These are phyloP conservation scores for Hibiscus syriacus DNA, from an alignment of 345 rosid species.

Conservation along the genomic window DNA sequence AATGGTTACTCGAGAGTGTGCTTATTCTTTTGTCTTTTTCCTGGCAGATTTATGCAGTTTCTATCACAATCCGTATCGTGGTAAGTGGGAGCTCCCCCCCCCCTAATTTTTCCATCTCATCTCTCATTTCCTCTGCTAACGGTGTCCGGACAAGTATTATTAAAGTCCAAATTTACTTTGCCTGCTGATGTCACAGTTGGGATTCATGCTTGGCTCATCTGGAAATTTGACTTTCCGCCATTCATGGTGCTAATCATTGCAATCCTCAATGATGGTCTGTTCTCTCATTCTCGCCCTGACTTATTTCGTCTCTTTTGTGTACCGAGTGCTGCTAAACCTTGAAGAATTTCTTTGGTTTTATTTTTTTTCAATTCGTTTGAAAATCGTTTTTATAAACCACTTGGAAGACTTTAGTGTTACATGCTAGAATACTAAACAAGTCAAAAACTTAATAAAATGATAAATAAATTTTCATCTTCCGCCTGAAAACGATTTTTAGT, in stretches of 20 bases:
- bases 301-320: not conserved
- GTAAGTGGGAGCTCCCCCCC: constrained; percentile 38
- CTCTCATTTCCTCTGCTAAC: not conserved
- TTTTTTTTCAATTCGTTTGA: too few species aligned
- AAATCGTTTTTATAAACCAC: too few species aligned
- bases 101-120: not conserved
- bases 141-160: not conserved
- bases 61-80: constrained; percentile 97
- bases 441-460: too few species aligned
- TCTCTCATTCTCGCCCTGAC: not conserved
- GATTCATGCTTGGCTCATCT: constrained; percentile 98
- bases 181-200: constrained; percentile 48
- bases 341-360: too few species aligned
- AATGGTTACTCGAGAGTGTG: constrained; percentile 7
- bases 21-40: constrained; percentile 7
- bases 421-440: too few species aligned
- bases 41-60: constrained; percentile 91
- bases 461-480: too few species aligned
- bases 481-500: too few species aligned
- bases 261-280: constrained; percentile 89
- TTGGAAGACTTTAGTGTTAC: too few species aligned
- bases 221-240: constrained; percentile 98
- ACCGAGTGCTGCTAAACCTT: not conserved
- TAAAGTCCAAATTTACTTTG: not conserved
- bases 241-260: constrained; percentile 99